A percentile compares a stretch with the other conserved stretches of the same genome.
phyloP scores from a whole-genome alignment of 176 grass and related monocot species.

The Bolboschoenus planiculmis region DNA sequence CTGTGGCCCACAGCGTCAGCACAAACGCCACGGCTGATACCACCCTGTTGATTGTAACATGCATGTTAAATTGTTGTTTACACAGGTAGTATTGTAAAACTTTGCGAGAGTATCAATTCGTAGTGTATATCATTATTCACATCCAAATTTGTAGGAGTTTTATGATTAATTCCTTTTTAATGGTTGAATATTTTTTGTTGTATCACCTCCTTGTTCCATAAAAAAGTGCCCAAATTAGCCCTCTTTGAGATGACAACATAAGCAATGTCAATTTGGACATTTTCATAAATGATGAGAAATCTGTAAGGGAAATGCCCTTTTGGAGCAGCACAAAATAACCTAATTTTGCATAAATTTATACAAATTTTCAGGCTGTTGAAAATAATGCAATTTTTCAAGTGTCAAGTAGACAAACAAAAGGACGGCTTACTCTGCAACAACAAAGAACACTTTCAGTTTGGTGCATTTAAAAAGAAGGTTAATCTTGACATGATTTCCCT shows the following conservation, averaged over 20 bases:
- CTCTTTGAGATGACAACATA: not conserved
- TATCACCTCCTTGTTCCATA: not conserved
- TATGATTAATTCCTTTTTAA: not conserved
- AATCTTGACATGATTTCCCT: slow-evolving; percentile 42
- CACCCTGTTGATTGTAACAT: slow-evolving; percentile 27
- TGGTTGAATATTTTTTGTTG: not conserved
- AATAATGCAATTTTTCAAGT: not conserved
- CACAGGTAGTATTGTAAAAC: not conserved
- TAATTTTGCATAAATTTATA: not conserved
- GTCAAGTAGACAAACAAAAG: not conserved
- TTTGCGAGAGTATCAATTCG: not conserved
- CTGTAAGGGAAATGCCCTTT: not conserved
- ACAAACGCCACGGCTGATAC: slow-evolving; percentile 48
- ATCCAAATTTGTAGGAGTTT: not conserved
- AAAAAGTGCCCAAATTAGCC: not conserved
- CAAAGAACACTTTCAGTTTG: slow-evolving; percentile 52
- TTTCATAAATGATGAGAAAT: not conserved
- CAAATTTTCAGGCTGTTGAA: not conserved
- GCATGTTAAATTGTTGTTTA: not conserved
- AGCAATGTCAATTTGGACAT: not conserved
- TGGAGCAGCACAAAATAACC: not conserved
- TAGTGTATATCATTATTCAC: not conserved
- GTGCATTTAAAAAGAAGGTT: slow-evolving; percentile 50
- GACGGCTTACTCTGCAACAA: slow-evolving; percentile 59
- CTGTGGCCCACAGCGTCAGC: slow-evolving; percentile 59